These are phyloP conservation scores for Cercospora sp. DNA, from an alignment of 2,329 filamentous ascomycete genomes.

Conservation along the genomic window DNA sequence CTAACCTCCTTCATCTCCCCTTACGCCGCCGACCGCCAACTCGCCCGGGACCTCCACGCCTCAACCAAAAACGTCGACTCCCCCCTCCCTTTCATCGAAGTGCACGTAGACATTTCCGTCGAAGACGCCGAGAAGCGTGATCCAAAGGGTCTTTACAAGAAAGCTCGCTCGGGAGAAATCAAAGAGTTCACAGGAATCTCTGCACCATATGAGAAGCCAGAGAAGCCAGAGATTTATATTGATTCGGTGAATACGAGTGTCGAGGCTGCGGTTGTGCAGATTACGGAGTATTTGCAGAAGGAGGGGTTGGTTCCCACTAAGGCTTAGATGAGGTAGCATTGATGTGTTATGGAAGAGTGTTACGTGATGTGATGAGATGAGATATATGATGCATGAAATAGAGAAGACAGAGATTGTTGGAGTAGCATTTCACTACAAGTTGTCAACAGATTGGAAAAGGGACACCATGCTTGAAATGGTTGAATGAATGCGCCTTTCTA, in stretches of 20 bases:
- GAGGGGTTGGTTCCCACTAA: constrained; percentile 51
- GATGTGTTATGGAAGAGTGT: background rate
- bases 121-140: constrained; percentile 93
- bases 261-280: constrained; percentile 83
- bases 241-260: constrained; percentile 78
- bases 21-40: constrained; percentile 80
- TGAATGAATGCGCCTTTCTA: background rate
- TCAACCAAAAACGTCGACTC: constrained; percentile 56
- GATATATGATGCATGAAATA: background rate
- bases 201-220: constrained; percentile 89
- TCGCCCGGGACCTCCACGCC: constrained; percentile 78
- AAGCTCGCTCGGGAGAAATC: constrained; percentile 88
- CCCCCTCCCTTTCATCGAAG: constrained; percentile 84
- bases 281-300: constrained; percentile 74
- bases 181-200: constrained; percentile 97
- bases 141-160: constrained; percentile 97
- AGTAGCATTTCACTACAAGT: too few species aligned
- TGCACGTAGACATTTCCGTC: constrained; percentile 87
- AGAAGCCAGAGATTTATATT: constrained; percentile 83
- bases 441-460: too few species aligned
- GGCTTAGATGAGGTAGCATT: background rate
- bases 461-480: too few species aligned
- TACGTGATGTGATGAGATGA: background rate
- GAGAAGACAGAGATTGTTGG: too few species aligned
- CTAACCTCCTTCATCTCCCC: constrained; percentile 97